phyloP scores from a whole-genome alignment of 1,284 basidiomycete species.

The Golubevia pallescens region DNA sequence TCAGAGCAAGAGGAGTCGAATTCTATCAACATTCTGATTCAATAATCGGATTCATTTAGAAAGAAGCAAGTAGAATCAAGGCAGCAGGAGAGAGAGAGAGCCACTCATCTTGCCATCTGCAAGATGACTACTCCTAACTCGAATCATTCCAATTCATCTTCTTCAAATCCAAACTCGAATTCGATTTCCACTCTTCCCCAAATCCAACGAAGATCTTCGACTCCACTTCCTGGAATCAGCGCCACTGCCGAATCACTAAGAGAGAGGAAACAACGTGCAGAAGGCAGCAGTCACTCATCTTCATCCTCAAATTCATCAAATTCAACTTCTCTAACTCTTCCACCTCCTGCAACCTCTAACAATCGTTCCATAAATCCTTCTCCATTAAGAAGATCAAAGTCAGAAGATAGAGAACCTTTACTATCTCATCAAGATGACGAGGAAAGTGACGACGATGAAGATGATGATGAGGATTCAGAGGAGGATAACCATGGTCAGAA shows the following conservation, averaged over 20 bases:
- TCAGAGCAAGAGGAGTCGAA: too few relatives aligned
- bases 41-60: too few relatives aligned
- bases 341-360: slow-evolving; percentile 12
- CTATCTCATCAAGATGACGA: too few relatives aligned
- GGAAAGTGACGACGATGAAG: slow-evolving; percentile 5
- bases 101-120: too few relatives aligned
- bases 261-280: slow-evolving; percentile 6
- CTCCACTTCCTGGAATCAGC: slow-evolving; percentile 51
- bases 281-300: too few relatives aligned
- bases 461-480: slow-evolving; percentile 25
- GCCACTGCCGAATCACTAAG: slow-evolving; percentile 45
- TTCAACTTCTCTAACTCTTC: slow-evolving; percentile 13
- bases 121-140: too few relatives aligned
- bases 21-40: too few relatives aligned
- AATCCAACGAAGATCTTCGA: slow-evolving; percentile 29
- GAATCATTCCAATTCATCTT: too few relatives aligned
- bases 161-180: neutral
- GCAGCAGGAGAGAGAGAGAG: too few relatives aligned
- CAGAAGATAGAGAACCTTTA: too few relatives aligned
- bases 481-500: slow-evolving; percentile 49
- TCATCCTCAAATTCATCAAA: neutral
- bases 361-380: neutral
- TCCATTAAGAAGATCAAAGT: too few relatives aligned
- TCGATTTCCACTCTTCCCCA: slow-evolving; percentile 7
- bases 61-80: too few relatives aligned